Percentiles rank a stretch among this genome's conserved stretches.
phyloP scores from a whole-genome alignment of 805 yeast species.

The Starmerella sp. region DNA sequence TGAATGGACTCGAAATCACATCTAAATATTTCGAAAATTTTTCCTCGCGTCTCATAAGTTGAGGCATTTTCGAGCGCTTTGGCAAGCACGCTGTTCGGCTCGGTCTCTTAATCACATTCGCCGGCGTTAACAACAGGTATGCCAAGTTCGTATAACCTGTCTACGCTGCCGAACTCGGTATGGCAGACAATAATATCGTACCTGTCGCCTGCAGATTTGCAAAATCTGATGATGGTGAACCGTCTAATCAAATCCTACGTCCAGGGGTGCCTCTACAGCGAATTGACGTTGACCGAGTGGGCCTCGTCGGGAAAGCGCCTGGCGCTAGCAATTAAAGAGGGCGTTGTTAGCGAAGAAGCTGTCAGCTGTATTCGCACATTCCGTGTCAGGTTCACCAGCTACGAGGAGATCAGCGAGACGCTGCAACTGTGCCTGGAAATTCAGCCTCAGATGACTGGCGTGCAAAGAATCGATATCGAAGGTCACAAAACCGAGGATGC shows the following conservation, averaged over 20 bases:
- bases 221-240: conserved; percentile 13
- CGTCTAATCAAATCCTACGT: conserved; percentile 6
- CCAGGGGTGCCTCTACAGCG: conserved; percentile 15
- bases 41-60: background rate
- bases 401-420: conserved; percentile 16
- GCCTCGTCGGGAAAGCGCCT: conserved; percentile 19
- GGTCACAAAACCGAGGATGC: conserved; percentile 16
- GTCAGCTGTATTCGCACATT: conserved; percentile 13
- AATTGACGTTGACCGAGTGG: conserved; percentile 20
- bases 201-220: conserved; percentile 10
- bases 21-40: background rate
- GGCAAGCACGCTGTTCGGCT: too few species aligned
- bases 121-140: background rate
- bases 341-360: conserved; percentile 13
- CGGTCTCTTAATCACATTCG: background rate
- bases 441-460: conserved; percentile 12
- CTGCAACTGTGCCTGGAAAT: conserved; percentile 10
- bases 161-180: conserved; percentile 6
- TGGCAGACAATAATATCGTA: conserved; percentile 16
- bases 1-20: too few species aligned
- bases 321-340: conserved; percentile 17
- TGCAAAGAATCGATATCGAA: conserved; percentile 7
- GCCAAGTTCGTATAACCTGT: background rate
- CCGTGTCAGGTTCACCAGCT: conserved; percentile 14
- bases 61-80: background rate